Base-by-base conservation (phyloP, 2,329 filamentous ascomycete genomes). In the Aureobasidium sp. region DNA sequence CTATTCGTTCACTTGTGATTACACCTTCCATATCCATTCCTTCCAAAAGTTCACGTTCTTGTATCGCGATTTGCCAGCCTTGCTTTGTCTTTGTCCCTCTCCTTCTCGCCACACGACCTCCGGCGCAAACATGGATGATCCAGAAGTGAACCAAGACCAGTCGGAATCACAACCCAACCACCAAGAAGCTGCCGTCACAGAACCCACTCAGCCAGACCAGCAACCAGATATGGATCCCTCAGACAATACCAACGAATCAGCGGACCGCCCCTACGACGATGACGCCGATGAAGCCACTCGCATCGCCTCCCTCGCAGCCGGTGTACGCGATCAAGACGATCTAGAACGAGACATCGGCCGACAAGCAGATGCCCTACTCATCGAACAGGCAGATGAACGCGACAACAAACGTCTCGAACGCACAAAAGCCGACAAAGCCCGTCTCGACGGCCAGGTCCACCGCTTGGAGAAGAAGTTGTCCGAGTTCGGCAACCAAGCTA, bases 261-360 rank as follows among this genome's bases (percentile, higher is more conserved):
- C 27, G 27, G 41, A 54, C 13, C 37, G 41, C 9, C 59, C 59
- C 25, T 61, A 61, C 13, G 66, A 68, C 13, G 68, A 70, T 27
- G 69, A 74, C 61, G 71, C 70, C 14, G 74, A 76, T 54, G 77
- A 78, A 63, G 74, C 74, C 48, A 72, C 75, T 9, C 71, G 75
- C 16, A 67, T 79, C 3, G 72, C 70, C 5, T 68, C 67, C 14
- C 67, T 75, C 5, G 69, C 71, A 5, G 71, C 73, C 8, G 69
- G 67, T 13, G 85, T 94, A 27, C 85, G 90, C 62, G 86, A 96
- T 68, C 93, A 97, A 73, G 87, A 92, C 76, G 92, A 97, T 63
- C 77, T 97, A 25, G 93, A 97, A 74, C 83, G 91, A 64, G 91
- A 96, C 69, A 95, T 97, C 65, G 82, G 83, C 32, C 79, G 80